Base-by-base conservation (phyloP, 805 yeast genomes). In the Myxozyma sirexii region DNA sequence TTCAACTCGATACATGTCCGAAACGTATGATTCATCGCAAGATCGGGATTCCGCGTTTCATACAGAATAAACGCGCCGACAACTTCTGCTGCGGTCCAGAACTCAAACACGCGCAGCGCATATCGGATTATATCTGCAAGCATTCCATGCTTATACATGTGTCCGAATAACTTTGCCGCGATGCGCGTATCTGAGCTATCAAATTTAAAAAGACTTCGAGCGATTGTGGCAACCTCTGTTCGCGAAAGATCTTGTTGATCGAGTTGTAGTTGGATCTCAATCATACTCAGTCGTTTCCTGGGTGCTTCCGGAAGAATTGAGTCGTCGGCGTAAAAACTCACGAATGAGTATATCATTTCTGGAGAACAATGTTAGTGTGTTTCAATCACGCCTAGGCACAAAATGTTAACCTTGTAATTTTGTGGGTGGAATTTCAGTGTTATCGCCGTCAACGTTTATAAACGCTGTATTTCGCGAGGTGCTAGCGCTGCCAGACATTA, bases 101-200 rank as follows among this genome's bases (percentile, higher is more conserved):
- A 42, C 6, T 59, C 62, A 35, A 54, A 49, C 4, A 41, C 27
- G 13, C 54, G 51, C 21, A 59, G 33, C 10, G 39, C 53, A 17
- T 54, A 47, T 26, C 38, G 31, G 23, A 59, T 35, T 6, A 59
- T 47, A 15, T 59, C 62, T 13, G 51, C 29, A 44, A 49, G 35
- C 62, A 59, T 48, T 27, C 49, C 47, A 33, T 59, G 59, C 26
- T 27, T 13, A 24, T 55, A 54, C 62, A 59, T 54, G 15, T 54
- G 62, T 21, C 35, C 23, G n/a, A 59, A 29, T 13, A 54, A 17
- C 17, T 33, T 29, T 15, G 24, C 53, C 4, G 41, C 24, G 31
- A 41, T 12, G 8, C 13, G 38, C 13, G 17, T 4, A 37, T 54
- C 59, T 4, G 43, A 27, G 13, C 15, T 35, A 3, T 43, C 44